Evolutionary conservation across 1,139 yeast species (phyloP), one percentile per base, ranked within the genome.

Genomic region (Arxiozyma telluris): DNA sequence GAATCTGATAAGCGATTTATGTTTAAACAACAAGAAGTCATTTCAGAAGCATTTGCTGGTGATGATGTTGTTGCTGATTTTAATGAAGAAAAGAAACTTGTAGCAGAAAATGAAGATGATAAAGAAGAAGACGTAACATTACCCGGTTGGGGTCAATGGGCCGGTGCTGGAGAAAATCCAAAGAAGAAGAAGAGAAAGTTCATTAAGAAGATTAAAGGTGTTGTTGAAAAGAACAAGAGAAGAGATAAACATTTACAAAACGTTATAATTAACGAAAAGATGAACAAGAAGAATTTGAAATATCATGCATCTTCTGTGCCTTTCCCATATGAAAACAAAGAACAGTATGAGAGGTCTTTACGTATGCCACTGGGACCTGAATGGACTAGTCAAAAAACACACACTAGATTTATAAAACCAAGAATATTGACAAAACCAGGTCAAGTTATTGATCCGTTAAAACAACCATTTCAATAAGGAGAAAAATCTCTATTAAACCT

Each of bases 281-380:
- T 84, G 46, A 87, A 87, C 71, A 90, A 91, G 73, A 87, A 86
- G 78, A 85, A 83, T 65, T 74, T 82, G 67, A 88, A 88, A 70
- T 91, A 88, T 71, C 91, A 85, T 68, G 86, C 96, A 3, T 78
- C 84, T 50, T 82, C 84, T 27, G 96, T 93, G 51, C 98, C 98
- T 38, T 91, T 84, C 78, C 98, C 97, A 55, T 93, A 79, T 70
- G 97, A 93, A 71, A 85, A 85, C 57, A 79, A 85, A 66, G 98
- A 90, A 68, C 98, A 93, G 72, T 94, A 93, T 70, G 98, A 93
- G 71, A 80, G 96, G 67, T 84, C 96, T 3, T 76, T 93, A 64
- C 80, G 96, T 67, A 86, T 90, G 90, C 98, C 98, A n/a, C 76
- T 93, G 58, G 98, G 98, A 39, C 96, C 88, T 71, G 96, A 93